Conservation (phyloP, 2,329 filamentous ascomycete species). For the Camptophora hylomeconis region DNA sequence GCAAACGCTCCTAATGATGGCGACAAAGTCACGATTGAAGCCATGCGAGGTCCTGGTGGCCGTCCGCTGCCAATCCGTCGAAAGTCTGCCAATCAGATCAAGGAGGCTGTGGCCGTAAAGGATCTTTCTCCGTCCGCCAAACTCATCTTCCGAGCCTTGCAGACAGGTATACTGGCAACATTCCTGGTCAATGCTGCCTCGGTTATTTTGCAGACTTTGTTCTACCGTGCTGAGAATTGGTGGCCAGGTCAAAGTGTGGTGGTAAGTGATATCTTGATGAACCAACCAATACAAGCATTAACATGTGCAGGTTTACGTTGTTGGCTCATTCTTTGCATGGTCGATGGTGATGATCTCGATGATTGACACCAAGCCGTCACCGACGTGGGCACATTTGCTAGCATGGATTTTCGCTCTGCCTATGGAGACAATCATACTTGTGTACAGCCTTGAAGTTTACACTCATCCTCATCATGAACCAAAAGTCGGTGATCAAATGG, state of each 20-base stretch:
- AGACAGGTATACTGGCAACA: conserved; percentile 56
- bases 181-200: conserved; percentile 64
- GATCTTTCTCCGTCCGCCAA: conserved; percentile 56
- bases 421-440: conserved; percentile 61
- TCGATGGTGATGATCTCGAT: conserved; percentile 75
- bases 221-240: conserved; percentile 52
- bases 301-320: conserved; percentile 59
- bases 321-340: conserved; percentile 77
- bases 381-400: conserved; percentile 64
- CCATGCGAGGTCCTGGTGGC: conserved; percentile 60
- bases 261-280: conserved; percentile 38
- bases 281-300: conserved; percentile 4
- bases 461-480: conserved; percentile 53
- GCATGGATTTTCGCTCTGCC: conserved; percentile 65
- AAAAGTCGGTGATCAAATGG: conserved; percentile 34
- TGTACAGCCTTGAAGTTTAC: conserved; percentile 56
- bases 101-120: conserved; percentile 30
- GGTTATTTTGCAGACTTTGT: conserved; percentile 62
- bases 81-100: conserved; percentile 36
- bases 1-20: conserved; percentile 36
- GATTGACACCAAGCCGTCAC: conserved; percentile 69
- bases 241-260: conserved; percentile 71
- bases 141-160: conserved; percentile 62
- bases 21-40: conserved; percentile 20
- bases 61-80: conserved; percentile 66